These are phyloP conservation scores for Metschnikowia lunata DNA, from an alignment of 805 yeast genomes.

Conservation along the genomic window DNA sequence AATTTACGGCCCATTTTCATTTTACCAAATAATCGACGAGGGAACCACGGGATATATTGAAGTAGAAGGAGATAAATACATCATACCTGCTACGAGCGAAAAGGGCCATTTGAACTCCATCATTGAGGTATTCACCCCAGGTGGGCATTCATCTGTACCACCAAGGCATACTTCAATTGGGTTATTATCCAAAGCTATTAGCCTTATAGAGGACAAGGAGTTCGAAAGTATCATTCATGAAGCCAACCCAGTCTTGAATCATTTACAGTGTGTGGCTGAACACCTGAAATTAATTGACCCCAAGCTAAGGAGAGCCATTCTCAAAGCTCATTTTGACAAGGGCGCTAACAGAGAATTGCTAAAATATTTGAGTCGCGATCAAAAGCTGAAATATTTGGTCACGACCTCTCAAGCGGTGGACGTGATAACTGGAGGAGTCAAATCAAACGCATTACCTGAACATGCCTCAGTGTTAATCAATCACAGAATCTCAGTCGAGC, in stretches of 20 bases:
- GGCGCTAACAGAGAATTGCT: conserved; percentile 36
- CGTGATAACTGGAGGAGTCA: conserved; percentile 45
- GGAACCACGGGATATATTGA: conserved; percentile 17
- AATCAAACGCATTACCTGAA: conserved; percentile 49
- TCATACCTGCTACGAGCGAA: conserved; percentile 43
- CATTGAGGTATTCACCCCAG: conserved; percentile 42
- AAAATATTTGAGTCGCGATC: conserved; percentile 25
- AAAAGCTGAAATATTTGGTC: conserved; percentile 32
- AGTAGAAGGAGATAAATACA: conserved; percentile 23
- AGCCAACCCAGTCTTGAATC: conserved; percentile 41
- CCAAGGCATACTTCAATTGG: conserved; percentile 49
- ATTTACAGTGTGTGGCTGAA: conserved; percentile 45
- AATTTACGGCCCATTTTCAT: conserved; percentile 39
- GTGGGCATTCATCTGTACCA: conserved; percentile 51
- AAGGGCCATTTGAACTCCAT: conserved; percentile 43
- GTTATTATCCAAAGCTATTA: conserved; percentile 39
- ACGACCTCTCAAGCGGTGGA: conserved; percentile 49
- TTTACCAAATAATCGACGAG: conserved; percentile 46
- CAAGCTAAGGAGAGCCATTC: conserved; percentile 31
- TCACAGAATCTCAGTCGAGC: conserved; percentile 45
- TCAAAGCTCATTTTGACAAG: conserved; percentile 33
- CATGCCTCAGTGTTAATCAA: conserved; percentile 41
- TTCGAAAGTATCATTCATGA: conserved; percentile 37
- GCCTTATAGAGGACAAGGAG: conserved; percentile 33
- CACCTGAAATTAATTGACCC: conserved; percentile 33